phyloP scores from a whole-genome alignment of 768 basidiomycete species.

The Strobilomyces echinocephalus region DNA sequence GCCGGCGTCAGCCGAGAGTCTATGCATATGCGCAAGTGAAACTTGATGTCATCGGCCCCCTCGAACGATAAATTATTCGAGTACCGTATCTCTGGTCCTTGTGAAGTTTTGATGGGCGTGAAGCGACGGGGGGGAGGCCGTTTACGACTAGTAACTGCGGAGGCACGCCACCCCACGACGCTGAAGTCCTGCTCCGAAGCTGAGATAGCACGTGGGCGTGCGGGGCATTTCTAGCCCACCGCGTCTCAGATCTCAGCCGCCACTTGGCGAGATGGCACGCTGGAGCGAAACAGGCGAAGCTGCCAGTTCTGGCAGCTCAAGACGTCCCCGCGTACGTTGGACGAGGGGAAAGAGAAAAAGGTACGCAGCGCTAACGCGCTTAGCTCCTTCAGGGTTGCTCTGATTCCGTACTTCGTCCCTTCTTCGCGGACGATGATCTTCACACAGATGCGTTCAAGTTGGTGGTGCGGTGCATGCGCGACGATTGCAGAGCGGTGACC shows the following conservation, averaged over 20 bases:
- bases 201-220: neutral
- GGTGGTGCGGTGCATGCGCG: neutral
- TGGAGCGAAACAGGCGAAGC: no score
- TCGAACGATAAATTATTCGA: no score
- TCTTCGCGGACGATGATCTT: conserved; percentile 15
- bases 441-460: neutral
- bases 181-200: no score
- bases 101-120: no score
- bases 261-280: no score
- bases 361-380: conserved; percentile 17
- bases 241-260: no score
- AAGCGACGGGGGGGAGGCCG: no score
- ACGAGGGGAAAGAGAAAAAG: neutral
- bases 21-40: neutral
- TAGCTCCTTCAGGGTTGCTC: conserved; percentile 33
- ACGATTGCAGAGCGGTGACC: conserved; percentile 8
- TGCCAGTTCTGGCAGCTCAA: neutral
- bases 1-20: neutral
- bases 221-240: neutral
- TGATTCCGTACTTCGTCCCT: conserved; percentile 17
- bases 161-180: no score
- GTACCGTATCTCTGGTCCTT: neutral
- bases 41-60: neutral
- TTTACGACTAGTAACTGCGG: no score
- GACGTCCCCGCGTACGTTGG: no score